Conservation (phyloP, 495 filamentous ascomycete genomes). For the Hyaloscypha hepaticicola region DNA sequence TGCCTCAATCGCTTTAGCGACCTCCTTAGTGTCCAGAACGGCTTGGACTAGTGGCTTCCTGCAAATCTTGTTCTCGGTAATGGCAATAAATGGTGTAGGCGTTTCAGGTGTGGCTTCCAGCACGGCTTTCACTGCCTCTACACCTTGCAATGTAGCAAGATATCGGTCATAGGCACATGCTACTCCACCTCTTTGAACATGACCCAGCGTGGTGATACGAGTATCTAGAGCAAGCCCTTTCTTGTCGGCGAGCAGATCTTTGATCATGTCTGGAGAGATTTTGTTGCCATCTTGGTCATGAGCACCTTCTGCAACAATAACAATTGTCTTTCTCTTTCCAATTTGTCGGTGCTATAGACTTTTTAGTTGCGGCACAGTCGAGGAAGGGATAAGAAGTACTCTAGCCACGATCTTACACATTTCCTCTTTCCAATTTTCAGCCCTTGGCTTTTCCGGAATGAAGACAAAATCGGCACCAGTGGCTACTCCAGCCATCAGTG, state of each 20-base stretch:
- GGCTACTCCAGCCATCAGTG: constrained; percentile 92
- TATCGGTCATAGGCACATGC: constrained; percentile 94
- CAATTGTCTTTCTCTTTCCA: constrained; percentile 95
- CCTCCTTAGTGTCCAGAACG: constrained; percentile 77
- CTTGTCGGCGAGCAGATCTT: constrained; percentile 79
- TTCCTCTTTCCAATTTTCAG: constrained; percentile 81
- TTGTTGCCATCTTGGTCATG: constrained; percentile 82
- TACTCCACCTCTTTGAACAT: constrained; percentile 91
- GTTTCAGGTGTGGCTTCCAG: constrained; percentile 85
- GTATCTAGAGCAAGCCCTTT: constrained; percentile 76
- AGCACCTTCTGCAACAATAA: constrained; percentile 96
- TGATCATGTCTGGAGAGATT: constrained; percentile 76
- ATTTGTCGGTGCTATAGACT: constrained; percentile 72
- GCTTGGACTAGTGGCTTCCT: constrained; percentile 86
- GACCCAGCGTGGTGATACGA: constrained; percentile 90
- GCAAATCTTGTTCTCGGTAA: constrained; percentile 97
- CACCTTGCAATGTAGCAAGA: constrained; percentile 90
- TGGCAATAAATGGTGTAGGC: constrained; percentile 90
- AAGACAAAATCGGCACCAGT: constrained; percentile 97
- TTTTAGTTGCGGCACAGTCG: constrained; percentile 36
- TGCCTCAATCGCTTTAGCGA: constrained; percentile 73
- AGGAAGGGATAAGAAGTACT: constrained; percentile 41
- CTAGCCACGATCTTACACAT: constrained; percentile 82
- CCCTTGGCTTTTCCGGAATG: constrained; percentile 91
- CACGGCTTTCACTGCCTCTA: constrained; percentile 96